Conservation (phyloP, 805 yeast species). For the Sungouiozyma ichnusensis region DNA sequence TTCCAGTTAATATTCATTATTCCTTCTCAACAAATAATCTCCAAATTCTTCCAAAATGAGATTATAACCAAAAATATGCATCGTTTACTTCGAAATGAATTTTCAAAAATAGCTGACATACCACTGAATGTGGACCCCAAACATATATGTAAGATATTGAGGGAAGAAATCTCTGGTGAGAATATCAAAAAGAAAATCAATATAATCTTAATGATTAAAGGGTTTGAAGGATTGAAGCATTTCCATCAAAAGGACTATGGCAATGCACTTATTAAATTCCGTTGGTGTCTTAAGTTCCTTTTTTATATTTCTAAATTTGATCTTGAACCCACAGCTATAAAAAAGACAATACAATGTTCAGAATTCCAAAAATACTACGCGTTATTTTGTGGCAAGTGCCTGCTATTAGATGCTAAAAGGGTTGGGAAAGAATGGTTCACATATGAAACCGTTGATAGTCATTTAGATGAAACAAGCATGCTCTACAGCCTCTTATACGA, state of each 20-base stretch:
- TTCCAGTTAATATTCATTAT: background rate
- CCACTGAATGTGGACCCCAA: conserved; percentile 11
- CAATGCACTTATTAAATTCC: conserved; percentile 10
- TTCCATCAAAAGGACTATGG: conserved; percentile 9
- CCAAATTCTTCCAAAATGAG: background rate
- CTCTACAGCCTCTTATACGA: conserved; percentile 9
- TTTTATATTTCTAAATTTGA: conserved; percentile 4
- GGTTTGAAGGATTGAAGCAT: conserved; percentile 5
- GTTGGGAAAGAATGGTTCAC: background rate
- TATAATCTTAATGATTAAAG: conserved; percentile 4
- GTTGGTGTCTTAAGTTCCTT: conserved; percentile 17
- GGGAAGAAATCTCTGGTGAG: conserved; percentile 3
- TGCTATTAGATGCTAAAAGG: conserved; percentile 6
- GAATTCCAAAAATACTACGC: conserved; percentile 11
- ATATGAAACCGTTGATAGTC: background rate
- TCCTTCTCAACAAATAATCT: background rate
- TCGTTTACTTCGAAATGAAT: background rate
- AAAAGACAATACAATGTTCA: conserved; percentile 1
- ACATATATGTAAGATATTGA: conserved; percentile 9
- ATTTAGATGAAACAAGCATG: conserved; percentile 5
- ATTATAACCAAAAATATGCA: too few species aligned
- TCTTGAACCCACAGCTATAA: background rate
- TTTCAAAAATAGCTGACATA: conserved; percentile 1
- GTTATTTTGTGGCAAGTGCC: conserved; percentile 9
- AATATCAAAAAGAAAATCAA: conserved; percentile 3